Conservation (phyloP, 129 eudicot species). For the Pulicaria dysenterica region DNA sequence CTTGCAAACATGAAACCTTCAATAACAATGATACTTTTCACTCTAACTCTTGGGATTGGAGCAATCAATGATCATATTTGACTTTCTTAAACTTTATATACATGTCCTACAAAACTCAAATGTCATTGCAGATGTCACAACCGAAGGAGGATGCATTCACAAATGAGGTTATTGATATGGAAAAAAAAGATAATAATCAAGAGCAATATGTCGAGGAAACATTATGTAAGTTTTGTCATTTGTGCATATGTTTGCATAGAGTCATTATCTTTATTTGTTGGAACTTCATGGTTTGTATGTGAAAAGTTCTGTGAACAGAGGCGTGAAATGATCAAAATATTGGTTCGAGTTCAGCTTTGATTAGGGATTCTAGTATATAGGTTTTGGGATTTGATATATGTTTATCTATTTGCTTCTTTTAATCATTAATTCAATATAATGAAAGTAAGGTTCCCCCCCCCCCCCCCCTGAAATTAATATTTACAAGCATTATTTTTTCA, state of each 20-base stretch:
- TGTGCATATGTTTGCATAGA: slow-evolving; percentile 8
- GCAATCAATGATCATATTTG: slow-evolving; percentile 4
- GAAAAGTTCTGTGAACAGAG: background rate
- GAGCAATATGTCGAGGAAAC: slow-evolving; percentile 30
- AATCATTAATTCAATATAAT: background rate
- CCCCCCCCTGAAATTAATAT: background rate
- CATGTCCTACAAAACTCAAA: background rate
- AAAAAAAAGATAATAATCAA: slow-evolving; percentile 23
- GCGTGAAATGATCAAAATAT: background rate
- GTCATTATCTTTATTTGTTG: background rate
- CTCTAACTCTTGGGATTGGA: slow-evolving; percentile 1
- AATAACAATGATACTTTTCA: background rate
- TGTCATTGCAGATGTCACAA: slow-evolving; percentile 34
- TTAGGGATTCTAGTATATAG: too few species aligned
- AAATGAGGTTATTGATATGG: slow-evolving; percentile 16
- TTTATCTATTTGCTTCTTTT: background rate
- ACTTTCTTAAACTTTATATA: background rate
- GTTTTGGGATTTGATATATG: too few species aligned
- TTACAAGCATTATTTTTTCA: background rate
- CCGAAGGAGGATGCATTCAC: slow-evolving; percentile 10
- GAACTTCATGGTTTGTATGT: background rate
- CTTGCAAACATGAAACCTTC: background rate
- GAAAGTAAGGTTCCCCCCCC: background rate
- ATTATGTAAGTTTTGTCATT: slow-evolving; percentile 32
- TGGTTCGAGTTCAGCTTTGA: background rate